phyloP scores from a whole-genome alignment of 257 asterid genomes.

The Misopates orontium region DNA sequence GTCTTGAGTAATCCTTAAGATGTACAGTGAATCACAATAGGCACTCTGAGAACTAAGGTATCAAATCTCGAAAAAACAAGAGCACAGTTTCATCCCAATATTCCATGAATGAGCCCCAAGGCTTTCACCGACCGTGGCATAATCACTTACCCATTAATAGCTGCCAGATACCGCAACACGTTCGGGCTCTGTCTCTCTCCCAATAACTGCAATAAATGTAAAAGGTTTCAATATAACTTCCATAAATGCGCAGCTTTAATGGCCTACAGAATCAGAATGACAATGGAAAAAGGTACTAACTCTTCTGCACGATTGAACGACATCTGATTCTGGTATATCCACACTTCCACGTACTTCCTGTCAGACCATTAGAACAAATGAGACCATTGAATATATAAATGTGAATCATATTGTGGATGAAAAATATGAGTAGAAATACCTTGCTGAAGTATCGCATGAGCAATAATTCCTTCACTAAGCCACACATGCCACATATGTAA shows the following conservation, averaged over 20 bases:
- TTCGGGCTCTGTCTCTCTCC: slow-evolving; percentile 70
- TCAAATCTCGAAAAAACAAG: neutral
- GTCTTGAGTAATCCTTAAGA: no score
- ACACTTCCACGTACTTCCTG: slow-evolving; percentile 58
- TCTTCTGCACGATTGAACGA: slow-evolving; percentile 55
- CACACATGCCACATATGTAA: slow-evolving; percentile 87
- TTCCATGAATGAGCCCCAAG: neutral
- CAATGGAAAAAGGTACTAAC: slow-evolving; percentile 37
- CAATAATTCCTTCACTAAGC: slow-evolving; percentile 77
- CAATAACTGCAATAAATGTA: slow-evolving; percentile 51
- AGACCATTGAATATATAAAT: slow-evolving; percentile 17
- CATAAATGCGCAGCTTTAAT: neutral
- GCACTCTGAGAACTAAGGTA: no score
- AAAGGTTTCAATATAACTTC: neutral
- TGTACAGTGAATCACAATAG: no score
- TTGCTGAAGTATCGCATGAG: slow-evolving; percentile 96
- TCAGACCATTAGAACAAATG: slow-evolving; percentile 11
- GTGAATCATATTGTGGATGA: neutral
- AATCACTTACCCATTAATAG: slow-evolving; percentile 53
- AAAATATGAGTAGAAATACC: slow-evolving; percentile 42
- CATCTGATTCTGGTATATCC: slow-evolving; percentile 57
- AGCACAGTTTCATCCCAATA: neutral
- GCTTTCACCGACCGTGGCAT: slow-evolving; percentile 11
- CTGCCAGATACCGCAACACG: slow-evolving; percentile 67
- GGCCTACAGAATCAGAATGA: neutral